phyloP scores from a whole-genome alignment of 2,329 filamentous ascomycete genomes.

The Calonectria pauciramosa region DNA sequence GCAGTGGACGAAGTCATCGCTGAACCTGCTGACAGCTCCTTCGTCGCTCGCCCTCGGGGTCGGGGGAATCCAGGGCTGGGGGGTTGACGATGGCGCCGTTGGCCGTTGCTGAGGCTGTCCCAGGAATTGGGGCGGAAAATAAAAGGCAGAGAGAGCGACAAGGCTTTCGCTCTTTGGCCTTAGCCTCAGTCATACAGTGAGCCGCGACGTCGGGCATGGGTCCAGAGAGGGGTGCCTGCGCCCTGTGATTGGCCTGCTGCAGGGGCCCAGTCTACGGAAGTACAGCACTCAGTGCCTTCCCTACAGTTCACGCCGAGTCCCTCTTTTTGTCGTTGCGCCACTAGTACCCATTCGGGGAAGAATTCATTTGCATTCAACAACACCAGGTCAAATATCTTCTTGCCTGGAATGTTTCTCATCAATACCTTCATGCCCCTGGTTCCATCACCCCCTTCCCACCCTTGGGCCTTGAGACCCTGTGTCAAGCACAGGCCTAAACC shows the following conservation, averaged over 20 bases:
- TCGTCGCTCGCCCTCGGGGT: slow-evolving; percentile 58
- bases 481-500: background rate
- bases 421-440: background rate
- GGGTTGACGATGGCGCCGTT: slow-evolving; percentile 33
- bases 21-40: slow-evolving; percentile 68
- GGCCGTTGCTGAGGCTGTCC: slow-evolving; percentile 27
- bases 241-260: slow-evolving; percentile 40
- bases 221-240: slow-evolving; percentile 36
- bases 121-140: slow-evolving; percentile 39
- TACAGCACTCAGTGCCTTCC: slow-evolving; percentile 26
- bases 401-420: background rate
- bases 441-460: background rate
- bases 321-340: slow-evolving; percentile 16
- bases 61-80: slow-evolving; percentile 36
- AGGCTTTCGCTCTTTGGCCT: slow-evolving; percentile 43
- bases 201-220: slow-evolving; percentile 47
- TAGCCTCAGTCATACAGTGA: slow-evolving; percentile 37
- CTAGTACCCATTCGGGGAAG: slow-evolving; percentile 5
- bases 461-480: too few relatives aligned
- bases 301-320: slow-evolving; percentile 36
- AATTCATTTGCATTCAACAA: background rate
- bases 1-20: slow-evolving; percentile 72
- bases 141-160: slow-evolving; percentile 44
- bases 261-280: slow-evolving; percentile 22
- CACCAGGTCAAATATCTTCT: background rate